These are phyloP conservation scores for Fonsecaea erecta DNA, from an alignment of 2,329 filamentous ascomycete species.

Conservation along the genomic window DNA sequence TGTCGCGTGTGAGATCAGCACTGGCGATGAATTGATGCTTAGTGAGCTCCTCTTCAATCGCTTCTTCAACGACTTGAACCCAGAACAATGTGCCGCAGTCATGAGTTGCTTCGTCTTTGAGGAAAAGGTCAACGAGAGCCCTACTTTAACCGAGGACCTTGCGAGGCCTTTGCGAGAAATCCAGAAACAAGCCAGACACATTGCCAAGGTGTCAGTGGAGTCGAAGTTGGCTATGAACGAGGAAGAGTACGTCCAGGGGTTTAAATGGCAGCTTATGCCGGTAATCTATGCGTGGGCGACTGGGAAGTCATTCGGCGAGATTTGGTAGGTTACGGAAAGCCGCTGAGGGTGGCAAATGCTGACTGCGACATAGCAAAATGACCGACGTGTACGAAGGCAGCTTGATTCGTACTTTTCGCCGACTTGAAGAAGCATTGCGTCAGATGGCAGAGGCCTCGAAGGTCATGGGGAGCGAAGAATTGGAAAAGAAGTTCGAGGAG, in stretches of 20 bases:
- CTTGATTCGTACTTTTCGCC: slow-evolving; percentile 91
- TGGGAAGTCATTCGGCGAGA: slow-evolving; percentile 86
- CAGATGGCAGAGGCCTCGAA: slow-evolving; percentile 96
- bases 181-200: slow-evolving; percentile 79
- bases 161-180: slow-evolving; percentile 85
- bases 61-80: slow-evolving; percentile 94
- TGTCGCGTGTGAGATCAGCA: slow-evolving; percentile 96
- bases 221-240: slow-evolving; percentile 94
- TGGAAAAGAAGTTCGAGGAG: slow-evolving; percentile 58
- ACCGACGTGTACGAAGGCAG: slow-evolving; percentile 97
- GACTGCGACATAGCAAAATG: slow-evolving; percentile 75
- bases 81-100: slow-evolving; percentile 83
- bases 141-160: slow-evolving; percentile 77
- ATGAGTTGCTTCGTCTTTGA: slow-evolving; percentile 97
- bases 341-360: slow-evolving; percentile 18
- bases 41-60: slow-evolving; percentile 94
- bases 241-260: slow-evolving; percentile 84
- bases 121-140: slow-evolving; percentile 82
- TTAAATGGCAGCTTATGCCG: slow-evolving; percentile 97
- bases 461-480: slow-evolving; percentile 96
- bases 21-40: slow-evolving; percentile 90
- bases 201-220: slow-evolving; percentile 93
- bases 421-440: slow-evolving; percentile 88
- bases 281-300: slow-evolving; percentile 92
- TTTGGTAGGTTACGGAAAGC: slow-evolving; percentile 71